Base-by-base conservation (phyloP, 306 rosid genomes). In the Crataegus laevigata region DNA sequence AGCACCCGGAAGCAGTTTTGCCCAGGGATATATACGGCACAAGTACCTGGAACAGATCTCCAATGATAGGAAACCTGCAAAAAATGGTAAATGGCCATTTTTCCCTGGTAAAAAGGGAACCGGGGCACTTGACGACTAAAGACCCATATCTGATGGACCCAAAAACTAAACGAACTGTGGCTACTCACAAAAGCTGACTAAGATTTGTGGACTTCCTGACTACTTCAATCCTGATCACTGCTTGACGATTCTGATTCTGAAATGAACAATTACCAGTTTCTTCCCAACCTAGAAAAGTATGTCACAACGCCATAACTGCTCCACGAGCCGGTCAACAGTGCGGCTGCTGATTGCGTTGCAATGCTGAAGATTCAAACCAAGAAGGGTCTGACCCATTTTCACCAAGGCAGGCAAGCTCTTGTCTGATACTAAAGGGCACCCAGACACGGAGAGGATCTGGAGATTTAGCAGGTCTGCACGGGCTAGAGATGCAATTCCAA, bases 111-210 rank as follows among this genome's bases (percentile, higher is more conserved):
- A 83, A 90, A 94, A 89, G 82, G 71, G 85, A 84, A 81, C 93
- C 79, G 75, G 26, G 85, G 76, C 40, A 65, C 88, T 43, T 76
- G 83, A 78, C 59, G 80, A 82, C 86, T 82, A 82, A 76, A 89
- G 96, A 89, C 88, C 93, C 92, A 85, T 81, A 54, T 66, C 57
- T 36, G 65, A 87, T 89, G 91, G 91, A 88, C 91, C 98, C 89
- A 90, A 86, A 89, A 92, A 94, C 84, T 77, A 86, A n/a, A 14
- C 52, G 67, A 65, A 72, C 84, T 65, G 75, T 77, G 69, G 74
- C 69, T 82, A 81, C 81, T 85, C 77, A 72, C 77, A 80, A 78
- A 79, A 65, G 79, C 83, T 79, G 79, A 78, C 90, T 75, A 77
- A 71, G 82, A 85, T 76, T 47, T 77, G 80, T 81, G 54, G 30